Conservation (phyloP, 2,329 filamentous ascomycete genomes). For the Xylariaceae sp. region DNA sequence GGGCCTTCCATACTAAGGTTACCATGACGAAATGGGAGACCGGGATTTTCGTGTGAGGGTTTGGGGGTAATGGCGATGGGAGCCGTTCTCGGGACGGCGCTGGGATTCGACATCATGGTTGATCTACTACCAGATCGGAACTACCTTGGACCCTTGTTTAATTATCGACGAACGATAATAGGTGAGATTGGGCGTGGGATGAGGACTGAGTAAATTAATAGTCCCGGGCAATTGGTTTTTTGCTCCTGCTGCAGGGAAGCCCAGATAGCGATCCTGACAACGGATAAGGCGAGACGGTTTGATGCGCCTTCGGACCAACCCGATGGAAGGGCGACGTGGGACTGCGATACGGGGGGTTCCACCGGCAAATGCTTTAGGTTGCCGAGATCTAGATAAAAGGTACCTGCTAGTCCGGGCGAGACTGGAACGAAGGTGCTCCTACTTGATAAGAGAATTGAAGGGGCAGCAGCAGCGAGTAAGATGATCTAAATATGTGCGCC, state of each 20-base stretch:
- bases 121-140: conserved; percentile 22
- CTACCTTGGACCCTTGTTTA: conserved; percentile 7
- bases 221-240: no score
- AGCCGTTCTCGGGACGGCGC: conserved; percentile 55
- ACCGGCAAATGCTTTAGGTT: conserved; percentile 15
- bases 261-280: no score
- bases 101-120: conserved; percentile 49
- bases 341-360: conserved; percentile 7
- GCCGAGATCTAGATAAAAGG: conserved; percentile 17
- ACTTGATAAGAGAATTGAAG: no score
- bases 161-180: conserved; percentile 15
- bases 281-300: no score
- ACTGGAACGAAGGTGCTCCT: no score
- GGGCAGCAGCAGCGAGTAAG: no score
- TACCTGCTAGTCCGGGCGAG: background rate
- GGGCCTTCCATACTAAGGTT: conserved; percentile 42
- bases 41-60: conserved; percentile 44
- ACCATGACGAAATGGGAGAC: conserved; percentile 40
- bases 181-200: conserved; percentile 17
- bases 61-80: conserved; percentile 65
- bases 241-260: no score
- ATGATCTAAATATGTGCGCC: no score
- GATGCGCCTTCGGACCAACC: background rate
- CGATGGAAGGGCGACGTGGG: conserved; percentile 6
- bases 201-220: no score